A percentile compares a stretch with the other conserved stretches of the same genome.
phyloP scores from a whole-genome alignment of 495 filamentous ascomycete genomes.

The Entonaema liquescens region DNA sequence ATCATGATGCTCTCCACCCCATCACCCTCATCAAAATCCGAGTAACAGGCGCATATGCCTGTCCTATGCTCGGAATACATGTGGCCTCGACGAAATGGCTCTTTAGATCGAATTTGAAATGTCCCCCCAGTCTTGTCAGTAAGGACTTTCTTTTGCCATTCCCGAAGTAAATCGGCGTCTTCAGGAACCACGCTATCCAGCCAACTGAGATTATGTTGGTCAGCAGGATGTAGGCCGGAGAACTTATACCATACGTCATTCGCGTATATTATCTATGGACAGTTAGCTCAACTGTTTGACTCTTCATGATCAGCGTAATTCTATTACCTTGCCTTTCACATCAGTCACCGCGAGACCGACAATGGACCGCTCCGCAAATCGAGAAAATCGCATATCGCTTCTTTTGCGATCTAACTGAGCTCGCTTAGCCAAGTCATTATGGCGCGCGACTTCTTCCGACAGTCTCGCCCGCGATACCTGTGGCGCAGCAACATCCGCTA shows the following conservation, averaged over 20 bases:
- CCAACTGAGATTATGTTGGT: slow-evolving; percentile 26
- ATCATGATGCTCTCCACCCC: slow-evolving; percentile 43
- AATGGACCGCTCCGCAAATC: slow-evolving; percentile 37
- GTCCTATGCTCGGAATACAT: slow-evolving; percentile 39
- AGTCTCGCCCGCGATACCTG: slow-evolving; percentile 32
- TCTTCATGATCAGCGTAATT: background rate
- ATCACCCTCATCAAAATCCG: slow-evolving; percentile 42
- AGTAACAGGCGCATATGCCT: slow-evolving; percentile 42
- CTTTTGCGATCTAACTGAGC: slow-evolving; percentile 30
- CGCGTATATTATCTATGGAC: slow-evolving; percentile 29
- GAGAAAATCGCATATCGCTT: slow-evolving; percentile 39
- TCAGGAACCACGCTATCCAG: slow-evolving; percentile 34
- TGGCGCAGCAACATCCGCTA: slow-evolving; percentile 20
- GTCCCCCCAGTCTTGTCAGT: slow-evolving; percentile 37
- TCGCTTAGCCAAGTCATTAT: slow-evolving; percentile 33
- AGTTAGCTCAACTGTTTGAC: background rate
- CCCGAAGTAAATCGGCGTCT: slow-evolving; percentile 28
- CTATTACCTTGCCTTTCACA: slow-evolving; percentile 26
- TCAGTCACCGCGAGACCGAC: slow-evolving; percentile 35
- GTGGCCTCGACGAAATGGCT: slow-evolving; percentile 30
- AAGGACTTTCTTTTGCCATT: slow-evolving; percentile 33
- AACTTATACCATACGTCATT: slow-evolving; percentile 41
- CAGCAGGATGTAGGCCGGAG: slow-evolving; percentile 23
- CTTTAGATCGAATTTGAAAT: slow-evolving; percentile 39
- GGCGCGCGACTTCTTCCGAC: slow-evolving; percentile 34